Evolutionary conservation across 2,329 filamentous ascomycete genomes (phyloP), one percentile per base, ranked within the genome.

Genomic region (Aureobasidium sp.): DNA sequence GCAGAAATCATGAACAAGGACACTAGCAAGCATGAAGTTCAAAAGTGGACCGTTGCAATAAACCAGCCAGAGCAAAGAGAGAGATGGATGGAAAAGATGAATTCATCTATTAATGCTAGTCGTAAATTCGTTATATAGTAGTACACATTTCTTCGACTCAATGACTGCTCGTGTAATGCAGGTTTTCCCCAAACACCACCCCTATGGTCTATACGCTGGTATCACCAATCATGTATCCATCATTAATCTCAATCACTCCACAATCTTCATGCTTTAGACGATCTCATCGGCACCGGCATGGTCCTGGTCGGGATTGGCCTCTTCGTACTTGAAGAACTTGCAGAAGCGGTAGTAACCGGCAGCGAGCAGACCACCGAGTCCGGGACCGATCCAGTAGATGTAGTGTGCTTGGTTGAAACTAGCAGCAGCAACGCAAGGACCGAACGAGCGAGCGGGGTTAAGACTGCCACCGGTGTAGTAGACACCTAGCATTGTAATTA

Each of bases 371-470:
- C 64, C 64, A 13, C 68, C 68, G 1, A 70, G 42, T 48, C 66
- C 62, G 0, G 68, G 68, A 0, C 68, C 68, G 16, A 70, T 50
- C 66, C 65, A 68, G 64, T 68, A 67, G 42, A 72, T 72, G 21
- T 68, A 73, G 59, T 70, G 69, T 39, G 70, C 69, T 10, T 62
- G 59, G 16, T 69, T 63, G 57, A 72, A 73, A 10, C 59, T 62
- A 3, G 62, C 65, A 25, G 64, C 65, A 8, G 67, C 70, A 16
- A 73, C 70, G 51, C 66, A 69, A 16, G 71, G 70, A 2, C 69
- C 72, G 47, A 73, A 72, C n/a, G 67, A 68, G n/a, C 72, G 68
- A 27, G 71, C 69, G 27, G 72, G 71, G 54, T 73, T 73, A 14
- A 73, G 64, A 13, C 66, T 68, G 29, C 63, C 70, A 29, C 72